A percentile compares a stretch with the other conserved stretches of the same genome.
Evolutionary conservation across 2,329 filamentous ascomycete species (phyloP).

Genomic region (Orbilia quercus): DNA sequence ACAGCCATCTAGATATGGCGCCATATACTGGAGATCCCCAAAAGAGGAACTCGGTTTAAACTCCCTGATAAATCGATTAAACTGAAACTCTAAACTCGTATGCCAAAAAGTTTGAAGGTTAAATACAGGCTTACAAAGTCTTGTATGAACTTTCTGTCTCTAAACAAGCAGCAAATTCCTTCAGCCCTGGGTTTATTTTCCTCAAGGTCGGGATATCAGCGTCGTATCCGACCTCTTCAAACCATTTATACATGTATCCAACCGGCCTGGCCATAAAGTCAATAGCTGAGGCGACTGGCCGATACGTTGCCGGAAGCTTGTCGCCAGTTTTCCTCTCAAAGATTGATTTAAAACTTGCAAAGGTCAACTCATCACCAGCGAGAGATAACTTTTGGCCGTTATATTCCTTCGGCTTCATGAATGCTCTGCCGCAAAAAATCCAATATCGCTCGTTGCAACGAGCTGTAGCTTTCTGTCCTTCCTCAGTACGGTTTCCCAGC

Average conservation of each 20-base stretch:
- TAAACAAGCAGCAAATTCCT: too few species aligned
- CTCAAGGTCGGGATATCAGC: constrained; percentile 63
- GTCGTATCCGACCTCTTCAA: constrained; percentile 59
- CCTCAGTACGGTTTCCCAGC: constrained; percentile 57
- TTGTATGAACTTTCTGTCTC: too few species aligned
- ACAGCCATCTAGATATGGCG: too few species aligned
- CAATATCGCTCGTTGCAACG: constrained; percentile 65
- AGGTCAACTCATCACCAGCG: constrained; percentile 66
- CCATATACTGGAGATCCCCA: too few species aligned
- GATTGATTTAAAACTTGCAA: too few species aligned
- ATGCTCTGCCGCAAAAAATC: constrained; percentile 66
- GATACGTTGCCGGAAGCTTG: too few species aligned
- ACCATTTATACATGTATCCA: constrained; percentile 61
- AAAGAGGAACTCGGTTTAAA: too few species aligned
- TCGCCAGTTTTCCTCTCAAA: too few species aligned
- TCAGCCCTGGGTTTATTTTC: constrained; percentile 62
- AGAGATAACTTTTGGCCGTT: constrained; percentile 63
- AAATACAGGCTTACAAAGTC: too few species aligned
- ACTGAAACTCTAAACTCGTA: too few species aligned
- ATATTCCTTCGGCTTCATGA: constrained; percentile 63
- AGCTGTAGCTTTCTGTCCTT: constrained; percentile 63
- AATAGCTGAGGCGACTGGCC: constrained; percentile 45
- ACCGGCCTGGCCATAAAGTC: constrained; percentile 60
- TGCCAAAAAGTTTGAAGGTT: too few species aligned
- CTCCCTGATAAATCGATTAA: too few species aligned